A percentile compares a stretch with the other conserved stretches of the same genome.
phyloP scores from a whole-genome alignment of 176 grass and related monocot species.

The Rhynchospora pubera region DNA sequence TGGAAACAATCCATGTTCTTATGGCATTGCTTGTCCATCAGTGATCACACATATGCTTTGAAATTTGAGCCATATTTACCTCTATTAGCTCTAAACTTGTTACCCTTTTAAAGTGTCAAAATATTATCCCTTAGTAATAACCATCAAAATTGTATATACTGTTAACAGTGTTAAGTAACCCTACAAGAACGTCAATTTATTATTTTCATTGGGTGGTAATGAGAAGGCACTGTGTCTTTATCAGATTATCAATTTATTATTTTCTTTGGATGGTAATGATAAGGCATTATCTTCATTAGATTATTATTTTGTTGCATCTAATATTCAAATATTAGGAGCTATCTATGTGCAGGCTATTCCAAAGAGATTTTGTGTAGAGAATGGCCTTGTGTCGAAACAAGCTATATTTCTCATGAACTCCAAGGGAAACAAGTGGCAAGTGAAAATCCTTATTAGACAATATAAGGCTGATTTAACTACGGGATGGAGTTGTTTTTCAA shows the following conservation, averaged over 20 bases:
- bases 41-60: background rate
- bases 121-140: too few relatives aligned
- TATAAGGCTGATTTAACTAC: background rate
- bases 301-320: background rate
- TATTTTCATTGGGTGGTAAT: background rate
- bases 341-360: slow-evolving; percentile 1
- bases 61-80: background rate
- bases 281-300: background rate
- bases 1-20: background rate
- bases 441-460: background rate
- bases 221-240: background rate
- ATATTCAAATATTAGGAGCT: background rate
- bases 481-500: background rate
- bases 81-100: background rate
- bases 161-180: too few relatives aligned
- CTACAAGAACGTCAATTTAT: background rate
- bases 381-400: background rate
- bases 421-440: background rate
- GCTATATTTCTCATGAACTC: background rate
- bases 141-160: too few relatives aligned
- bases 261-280: background rate
- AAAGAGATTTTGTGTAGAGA: slow-evolving; percentile 5
- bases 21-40: background rate
- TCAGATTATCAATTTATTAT: background rate
- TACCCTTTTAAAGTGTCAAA: too few relatives aligned